Conservation (phyloP, 1,284 basidiomycete genomes). For the Cryptococcus wingfieldii region DNA sequence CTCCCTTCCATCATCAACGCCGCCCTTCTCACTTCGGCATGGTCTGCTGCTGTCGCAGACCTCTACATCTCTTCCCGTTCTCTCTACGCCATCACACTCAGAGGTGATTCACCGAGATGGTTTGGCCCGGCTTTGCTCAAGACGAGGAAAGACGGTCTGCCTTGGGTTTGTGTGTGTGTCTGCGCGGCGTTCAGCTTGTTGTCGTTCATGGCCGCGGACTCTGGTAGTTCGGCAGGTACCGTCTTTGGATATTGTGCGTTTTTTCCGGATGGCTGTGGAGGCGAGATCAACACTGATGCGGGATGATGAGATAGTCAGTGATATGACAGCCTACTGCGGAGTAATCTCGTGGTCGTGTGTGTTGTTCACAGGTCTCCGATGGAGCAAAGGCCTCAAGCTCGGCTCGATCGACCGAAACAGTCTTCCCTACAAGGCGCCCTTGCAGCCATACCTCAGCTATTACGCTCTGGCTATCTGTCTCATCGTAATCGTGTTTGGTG, state of each 20-base stretch:
- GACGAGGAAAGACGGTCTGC: background rate
- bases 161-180: conserved; percentile 1
- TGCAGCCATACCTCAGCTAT: conserved; percentile 51
- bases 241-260: background rate
- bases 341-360: conserved; percentile 1
- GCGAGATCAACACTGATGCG: background rate
- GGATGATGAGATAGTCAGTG: background rate
- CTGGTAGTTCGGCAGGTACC: background rate
- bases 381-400: conserved; percentile 60
- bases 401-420: conserved; percentile 58
- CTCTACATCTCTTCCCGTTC: conserved; percentile 37
- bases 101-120: conserved; percentile 47
- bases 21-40: conserved; percentile 24
- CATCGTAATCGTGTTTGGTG: conserved; percentile 63
- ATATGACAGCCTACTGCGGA: conserved; percentile 1
- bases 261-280: background rate
- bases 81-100: conserved; percentile 6
- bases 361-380: conserved; percentile 52
- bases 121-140: conserved; percentile 49
- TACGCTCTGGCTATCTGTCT: conserved; percentile 58
- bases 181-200: conserved; percentile 1
- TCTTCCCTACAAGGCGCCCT: conserved; percentile 57
- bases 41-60: conserved; percentile 28
- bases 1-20: conserved; percentile 58
- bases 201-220: background rate